phyloP scores from a whole-genome alignment of 352 stramenopile genomes.

The Globisporangium alternatum region DNA sequence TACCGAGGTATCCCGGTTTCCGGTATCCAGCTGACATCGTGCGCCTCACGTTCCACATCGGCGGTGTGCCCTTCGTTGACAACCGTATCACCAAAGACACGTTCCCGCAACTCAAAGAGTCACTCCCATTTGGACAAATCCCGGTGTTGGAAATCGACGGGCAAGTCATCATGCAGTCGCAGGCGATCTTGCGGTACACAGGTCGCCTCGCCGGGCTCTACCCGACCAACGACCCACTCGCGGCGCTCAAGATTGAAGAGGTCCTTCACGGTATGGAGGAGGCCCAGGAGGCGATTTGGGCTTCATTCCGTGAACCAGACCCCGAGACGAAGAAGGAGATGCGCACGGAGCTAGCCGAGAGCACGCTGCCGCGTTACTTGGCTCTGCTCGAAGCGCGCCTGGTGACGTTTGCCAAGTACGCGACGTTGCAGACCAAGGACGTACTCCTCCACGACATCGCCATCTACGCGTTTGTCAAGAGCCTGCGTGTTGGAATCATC shows the following conservation, averaged over 20 bases:
- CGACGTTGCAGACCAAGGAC: constrained; percentile 38
- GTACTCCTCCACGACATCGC: constrained; percentile 36
- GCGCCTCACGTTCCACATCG: constrained; percentile 54
- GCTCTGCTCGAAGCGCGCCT: constrained; percentile 12
- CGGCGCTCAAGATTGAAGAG: constrained; percentile 50
- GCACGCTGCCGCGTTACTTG: constrained; percentile 14
- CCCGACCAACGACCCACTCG: constrained; percentile 30
- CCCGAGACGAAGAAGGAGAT: constrained; percentile 30
- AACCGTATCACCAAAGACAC: constrained; percentile 34
- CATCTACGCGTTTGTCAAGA: constrained; percentile 28
- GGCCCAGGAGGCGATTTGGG: constrained; percentile 25
- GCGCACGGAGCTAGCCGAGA: constrained; percentile 16
- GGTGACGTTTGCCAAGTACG: constrained; percentile 6
- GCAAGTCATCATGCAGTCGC: constrained; percentile 37
- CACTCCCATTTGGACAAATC: constrained; percentile 45
- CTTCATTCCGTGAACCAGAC: constrained; percentile 31
- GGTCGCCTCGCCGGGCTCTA: constrained; percentile 53
- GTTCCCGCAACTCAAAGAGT: constrained; percentile 35
- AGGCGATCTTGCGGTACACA: constrained; percentile 57
- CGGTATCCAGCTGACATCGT: constrained; percentile 38
- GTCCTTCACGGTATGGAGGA: constrained; percentile 42
- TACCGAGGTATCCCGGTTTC: constrained; percentile 51
- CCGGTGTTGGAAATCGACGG: constrained; percentile 44
- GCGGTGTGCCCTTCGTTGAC: constrained; percentile 56
- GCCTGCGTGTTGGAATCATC: constrained; percentile 24